These are phyloP conservation scores for Rhodamnia rubescens DNA, from an alignment of 345 rosid species.

Conservation along the genomic window DNA sequence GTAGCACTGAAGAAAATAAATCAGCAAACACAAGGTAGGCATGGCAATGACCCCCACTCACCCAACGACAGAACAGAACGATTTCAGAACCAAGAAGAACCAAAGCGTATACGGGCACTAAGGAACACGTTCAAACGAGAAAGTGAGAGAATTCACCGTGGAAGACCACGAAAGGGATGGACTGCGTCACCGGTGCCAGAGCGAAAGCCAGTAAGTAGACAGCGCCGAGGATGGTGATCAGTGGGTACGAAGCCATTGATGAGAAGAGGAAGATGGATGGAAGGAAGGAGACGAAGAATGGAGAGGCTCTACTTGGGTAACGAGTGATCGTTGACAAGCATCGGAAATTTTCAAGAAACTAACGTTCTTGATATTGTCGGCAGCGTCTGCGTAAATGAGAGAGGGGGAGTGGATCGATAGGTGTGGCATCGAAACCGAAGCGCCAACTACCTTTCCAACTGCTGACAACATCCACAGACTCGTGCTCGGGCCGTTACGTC, in stretches of 20 bases:
- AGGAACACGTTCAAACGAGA: neutral
- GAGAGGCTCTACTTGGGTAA: neutral
- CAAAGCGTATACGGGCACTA: neutral
- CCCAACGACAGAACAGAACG: neutral
- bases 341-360: neutral
- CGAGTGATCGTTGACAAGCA: neutral
- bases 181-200: constrained; percentile 19
- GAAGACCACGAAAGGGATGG: constrained; percentile 66
- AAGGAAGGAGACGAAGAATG: neutral
- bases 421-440: neutral
- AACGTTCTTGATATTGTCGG: neutral
- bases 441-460: neutral
- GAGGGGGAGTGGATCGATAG: neutral
- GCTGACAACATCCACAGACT: neutral
- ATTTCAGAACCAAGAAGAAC: neutral
- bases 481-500: neutral
- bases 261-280: neutral
- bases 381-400: neutral
- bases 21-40: neutral
- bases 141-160: constrained; percentile 33
- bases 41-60: neutral
- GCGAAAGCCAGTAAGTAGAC: neutral
- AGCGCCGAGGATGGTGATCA: neutral
- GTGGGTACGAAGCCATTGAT: constrained; percentile 3
- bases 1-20: neutral